Base-by-base conservation (phyloP, 2,329 filamentous ascomycete genomes). In the Stagonosporopsis tanaceti region DNA sequence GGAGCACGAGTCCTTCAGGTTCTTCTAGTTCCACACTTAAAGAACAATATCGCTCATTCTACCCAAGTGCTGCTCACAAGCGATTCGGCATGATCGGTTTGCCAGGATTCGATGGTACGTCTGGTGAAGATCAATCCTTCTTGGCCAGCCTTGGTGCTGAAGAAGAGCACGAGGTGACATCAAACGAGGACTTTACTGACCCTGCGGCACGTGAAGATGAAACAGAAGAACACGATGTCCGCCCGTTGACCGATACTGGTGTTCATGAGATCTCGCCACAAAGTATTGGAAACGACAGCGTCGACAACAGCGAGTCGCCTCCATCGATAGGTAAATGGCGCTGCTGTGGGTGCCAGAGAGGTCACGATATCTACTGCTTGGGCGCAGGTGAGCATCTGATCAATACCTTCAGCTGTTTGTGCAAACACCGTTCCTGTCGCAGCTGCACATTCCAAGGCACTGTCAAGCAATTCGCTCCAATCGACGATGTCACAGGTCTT, bases 341-440 rank as follows among this genome's bases (percentile, higher is more conserved):
- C 9, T 38, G 35, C 20, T 38, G 35, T 22, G 35, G 20, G 4
- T 38, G 35, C 11, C 35, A 38, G 11, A 38, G 20, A 12, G n/a
- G 35, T 9, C 35, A 38, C 67, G 35, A 38, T 14, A 38, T 38
- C 17, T 38, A 38, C 9, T n/a, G 35, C 17, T 14, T 22, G 9
- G 35, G 11, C 7, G 9, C 20, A 17, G 35, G 17, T 38, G 35
- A 38, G 35, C 68, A 72, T 47, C 59, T 66, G 2, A 58, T 69
- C 46, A 62, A 61, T 25, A 39, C 50, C 22, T 40, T 71, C n/a
- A 50, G 38, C 25, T 73, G 71, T 46, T 22, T 47, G 12, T 73
- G 71, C 47, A 60, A 57, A 6, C 71, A 73, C 54, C 61, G 62
- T 14, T 63, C 63, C 7, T 73, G 71, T 52, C 50, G 52, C 12